Percentiles rank a stretch among this genome's conserved stretches.
phyloP scores from a whole-genome alignment of 139 green algal species.

The Coelastrella sp. region DNA sequence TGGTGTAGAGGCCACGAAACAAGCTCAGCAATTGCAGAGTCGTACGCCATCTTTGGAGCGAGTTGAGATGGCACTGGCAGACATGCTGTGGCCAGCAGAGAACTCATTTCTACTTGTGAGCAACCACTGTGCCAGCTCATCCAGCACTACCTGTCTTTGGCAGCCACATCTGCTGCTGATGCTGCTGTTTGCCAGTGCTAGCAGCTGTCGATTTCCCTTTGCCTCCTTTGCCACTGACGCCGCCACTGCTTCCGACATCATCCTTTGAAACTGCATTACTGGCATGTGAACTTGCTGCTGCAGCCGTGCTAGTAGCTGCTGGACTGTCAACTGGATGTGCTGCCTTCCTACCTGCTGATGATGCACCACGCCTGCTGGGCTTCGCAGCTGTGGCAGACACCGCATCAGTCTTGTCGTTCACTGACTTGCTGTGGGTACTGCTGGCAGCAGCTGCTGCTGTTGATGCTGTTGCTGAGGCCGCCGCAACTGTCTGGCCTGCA shows the following conservation, averaged over 20 bases:
- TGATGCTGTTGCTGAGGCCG: background rate
- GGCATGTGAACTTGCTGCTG: background rate
- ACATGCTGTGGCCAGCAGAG: too few species aligned
- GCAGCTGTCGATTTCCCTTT: background rate
- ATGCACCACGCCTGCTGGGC: background rate
- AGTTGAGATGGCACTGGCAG: too few species aligned
- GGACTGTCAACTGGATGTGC: background rate
- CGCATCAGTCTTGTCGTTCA: too few species aligned
- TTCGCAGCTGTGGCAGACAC: too few species aligned
- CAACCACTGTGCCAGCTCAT: too few species aligned
- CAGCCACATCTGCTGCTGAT: constrained; percentile 11
- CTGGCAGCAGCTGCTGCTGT: background rate
- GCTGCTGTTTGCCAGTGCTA: background rate
- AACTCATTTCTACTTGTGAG: too few species aligned
- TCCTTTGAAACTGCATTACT: too few species aligned
- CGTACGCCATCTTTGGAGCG: too few species aligned
- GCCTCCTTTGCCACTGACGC: background rate
- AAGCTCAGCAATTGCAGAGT: too few species aligned
- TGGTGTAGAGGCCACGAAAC: too few species aligned
- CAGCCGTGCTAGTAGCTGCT: background rate
- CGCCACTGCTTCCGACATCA: too few species aligned
- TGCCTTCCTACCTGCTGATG: background rate
- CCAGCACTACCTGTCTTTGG: background rate
- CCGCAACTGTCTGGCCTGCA: background rate
- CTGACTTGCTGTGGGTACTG: too few species aligned